Evolutionary conservation across 1,284 basidiomycete genomes (phyloP), one percentile per base, ranked within the genome.

Genomic region (Ceratobasidium sp.): DNA sequence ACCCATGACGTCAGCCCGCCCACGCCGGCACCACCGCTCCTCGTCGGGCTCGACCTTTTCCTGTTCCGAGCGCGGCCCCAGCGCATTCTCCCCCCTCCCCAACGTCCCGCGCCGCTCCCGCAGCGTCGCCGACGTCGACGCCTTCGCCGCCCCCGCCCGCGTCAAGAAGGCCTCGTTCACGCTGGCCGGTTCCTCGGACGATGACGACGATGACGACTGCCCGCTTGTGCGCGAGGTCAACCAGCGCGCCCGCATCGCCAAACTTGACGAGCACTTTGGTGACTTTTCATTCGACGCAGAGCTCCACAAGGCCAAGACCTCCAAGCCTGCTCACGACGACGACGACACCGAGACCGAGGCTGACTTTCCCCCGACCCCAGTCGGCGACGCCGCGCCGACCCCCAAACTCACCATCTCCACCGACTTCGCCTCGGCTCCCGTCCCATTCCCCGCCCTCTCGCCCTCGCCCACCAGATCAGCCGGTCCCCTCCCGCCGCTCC

Each of bases 41-140:
- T 74, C 76, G 41, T 64, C 64, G 46, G 75, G 49, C 64, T 76
- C 61, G 29, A 77, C 76, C 2, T 76, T 64, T 71, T 74, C 80
- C 39, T 86, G 85, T 81, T 84, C 83, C 53, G 83, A 87, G 77
- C 82, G 80, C 51, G 84, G 85, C 39, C 82, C 83, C 14, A 87
- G 87, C 77, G 84, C 88, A 16, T 88, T 89, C 76, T 82, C 82
- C 27, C 82, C 86, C 14, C 83, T 90, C 64, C 83, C 84, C 24
- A 76, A 80, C 53, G 84, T 89, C 65, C 89, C 89, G 37, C 84
- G 84, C n/a, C 81, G 85, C n/a, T 49, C 71, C 39, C 37, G 41
- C 58, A 61, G 43, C 71, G 24, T 27, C 61, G 13, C 64, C 65
- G 54, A 58, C n/a, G 54, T 27, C 39, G 58, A 41, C 58, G 58